A percentile compares a stretch with the other conserved stretches of the same genome.
Conservation (phyloP, 768 basidiomycete species). For the Macrolepiota dolichaula region DNA sequence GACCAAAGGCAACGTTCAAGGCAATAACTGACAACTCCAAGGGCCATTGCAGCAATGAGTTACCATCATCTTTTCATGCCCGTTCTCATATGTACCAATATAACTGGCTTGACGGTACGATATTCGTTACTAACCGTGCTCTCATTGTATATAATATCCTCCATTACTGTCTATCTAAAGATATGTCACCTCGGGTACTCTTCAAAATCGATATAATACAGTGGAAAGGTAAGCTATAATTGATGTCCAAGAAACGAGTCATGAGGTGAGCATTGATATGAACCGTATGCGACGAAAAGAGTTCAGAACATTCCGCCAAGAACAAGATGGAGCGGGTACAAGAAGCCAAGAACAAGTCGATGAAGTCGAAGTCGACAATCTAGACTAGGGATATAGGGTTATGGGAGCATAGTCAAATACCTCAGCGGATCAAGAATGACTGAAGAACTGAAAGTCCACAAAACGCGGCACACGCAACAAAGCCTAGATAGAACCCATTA, state of each 20-base stretch:
- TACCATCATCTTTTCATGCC: not conserved
- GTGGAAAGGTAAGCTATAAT: not conserved
- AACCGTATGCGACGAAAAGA: not conserved
- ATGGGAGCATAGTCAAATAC: not conserved
- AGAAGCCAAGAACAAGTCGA: not conserved
- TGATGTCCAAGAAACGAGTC: not conserved
- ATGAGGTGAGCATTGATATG: not conserved
- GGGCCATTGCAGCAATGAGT: too few species aligned
- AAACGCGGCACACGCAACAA: constrained; percentile 59
- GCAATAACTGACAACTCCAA: not conserved
- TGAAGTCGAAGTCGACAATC: constrained; percentile 2
- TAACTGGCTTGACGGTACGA: not conserved
- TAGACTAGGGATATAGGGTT: constrained; percentile 1
- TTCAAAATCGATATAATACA: not conserved
- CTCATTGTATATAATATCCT: not conserved
- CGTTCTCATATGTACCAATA: not conserved
- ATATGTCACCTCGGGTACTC: not conserved
- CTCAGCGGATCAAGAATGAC: constrained; percentile 70
- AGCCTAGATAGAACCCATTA: constrained; percentile 71
- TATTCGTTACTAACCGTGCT: not conserved
- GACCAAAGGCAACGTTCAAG: not conserved
- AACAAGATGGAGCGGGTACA: not conserved
- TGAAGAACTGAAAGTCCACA: constrained; percentile 64
- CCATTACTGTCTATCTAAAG: not conserved
- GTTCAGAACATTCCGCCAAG: not conserved